These are phyloP conservation scores for Paramecium octaurelia DNA, from an alignment of 73 alveolate species.

Conservation along the genomic window DNA sequence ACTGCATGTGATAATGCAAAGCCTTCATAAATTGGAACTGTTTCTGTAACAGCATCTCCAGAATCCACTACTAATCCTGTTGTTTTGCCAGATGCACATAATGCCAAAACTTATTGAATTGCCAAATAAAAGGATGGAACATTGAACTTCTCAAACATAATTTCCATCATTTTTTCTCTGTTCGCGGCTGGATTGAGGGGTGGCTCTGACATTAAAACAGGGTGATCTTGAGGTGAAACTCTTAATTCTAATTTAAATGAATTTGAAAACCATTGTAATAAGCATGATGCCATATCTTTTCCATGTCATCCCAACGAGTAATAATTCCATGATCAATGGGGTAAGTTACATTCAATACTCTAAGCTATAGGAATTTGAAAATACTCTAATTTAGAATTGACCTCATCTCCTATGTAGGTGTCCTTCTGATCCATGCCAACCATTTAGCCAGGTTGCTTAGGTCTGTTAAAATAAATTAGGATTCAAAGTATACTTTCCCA, in stretches of 20 bases:
- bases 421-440: constrained; percentile 82
- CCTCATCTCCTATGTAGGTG: constrained; percentile 97
- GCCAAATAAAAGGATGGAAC: constrained; percentile 54
- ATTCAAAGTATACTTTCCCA: constrained; percentile 85
- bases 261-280: constrained; percentile 27
- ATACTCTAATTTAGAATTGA: constrained; percentile 86
- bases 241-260: constrained; percentile 79
- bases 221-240: constrained; percentile 79
- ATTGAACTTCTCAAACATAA: constrained; percentile 70
- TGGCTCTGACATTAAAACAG: constrained; percentile 82
- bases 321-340: constrained; percentile 96
- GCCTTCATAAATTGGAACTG: constrained; percentile 98
- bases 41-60: constrained; percentile 92
- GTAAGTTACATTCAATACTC: constrained; percentile 87
- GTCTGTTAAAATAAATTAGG: constrained; percentile 53
- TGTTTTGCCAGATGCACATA: constrained; percentile 97
- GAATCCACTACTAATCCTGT: constrained; percentile 98
- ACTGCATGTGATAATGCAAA: constrained; percentile 96
- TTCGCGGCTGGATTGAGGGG: constrained; percentile 73
- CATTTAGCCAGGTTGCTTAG: constrained; percentile 74
- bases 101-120: constrained; percentile 72
- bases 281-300: constrained; percentile 86
- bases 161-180: constrained; percentile 79
- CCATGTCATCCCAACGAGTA: constrained; percentile 97
- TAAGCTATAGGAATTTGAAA: constrained; percentile 64